Conservation (phyloP, 2,329 filamentous ascomycete species). For the Trichoderma sp. region DNA sequence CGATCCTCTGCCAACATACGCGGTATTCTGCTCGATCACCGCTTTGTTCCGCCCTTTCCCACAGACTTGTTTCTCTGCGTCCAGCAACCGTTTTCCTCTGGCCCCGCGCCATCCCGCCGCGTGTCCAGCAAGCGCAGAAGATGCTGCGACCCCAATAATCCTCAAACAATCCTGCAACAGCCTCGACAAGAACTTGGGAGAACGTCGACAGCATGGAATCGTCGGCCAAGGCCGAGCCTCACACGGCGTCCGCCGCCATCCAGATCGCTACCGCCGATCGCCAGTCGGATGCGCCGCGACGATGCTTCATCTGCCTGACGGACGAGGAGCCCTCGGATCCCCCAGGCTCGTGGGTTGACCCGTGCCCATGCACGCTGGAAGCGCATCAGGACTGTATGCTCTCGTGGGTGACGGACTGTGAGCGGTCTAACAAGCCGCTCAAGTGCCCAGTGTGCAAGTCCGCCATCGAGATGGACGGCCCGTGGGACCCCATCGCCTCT, state of each 20-base stretch:
- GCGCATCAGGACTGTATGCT: conserved; percentile 88
- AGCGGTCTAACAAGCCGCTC: conserved; percentile 64
- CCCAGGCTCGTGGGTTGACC: conserved; percentile 69
- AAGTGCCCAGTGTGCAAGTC: conserved; percentile 87
- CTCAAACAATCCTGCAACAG: background rate
- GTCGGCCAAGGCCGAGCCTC: background rate
- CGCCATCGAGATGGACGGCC: conserved; percentile 71
- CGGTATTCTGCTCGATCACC: background rate
- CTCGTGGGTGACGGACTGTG: conserved; percentile 89
- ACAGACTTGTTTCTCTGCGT: too few relatives aligned
- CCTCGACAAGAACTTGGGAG: background rate
- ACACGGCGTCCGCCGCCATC: conserved; percentile 21
- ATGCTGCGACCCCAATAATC: conserved; percentile 3
- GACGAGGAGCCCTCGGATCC: conserved; percentile 50
- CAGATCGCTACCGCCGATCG: conserved; percentile 21
- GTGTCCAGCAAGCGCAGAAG: background rate
- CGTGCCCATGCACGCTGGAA: conserved; percentile 85
- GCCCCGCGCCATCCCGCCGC: background rate
- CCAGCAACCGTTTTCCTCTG: background rate
- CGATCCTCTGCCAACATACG: background rate
- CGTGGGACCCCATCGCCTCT: conserved; percentile 69
- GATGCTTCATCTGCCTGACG: conserved; percentile 63
- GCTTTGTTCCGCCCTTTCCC: background rate
- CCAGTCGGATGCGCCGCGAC: conserved; percentile 34
- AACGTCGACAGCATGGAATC: background rate